Evolutionary conservation across 208 protist species (phyloP).

Genomic region (Crithidia brevicula): DNA sequence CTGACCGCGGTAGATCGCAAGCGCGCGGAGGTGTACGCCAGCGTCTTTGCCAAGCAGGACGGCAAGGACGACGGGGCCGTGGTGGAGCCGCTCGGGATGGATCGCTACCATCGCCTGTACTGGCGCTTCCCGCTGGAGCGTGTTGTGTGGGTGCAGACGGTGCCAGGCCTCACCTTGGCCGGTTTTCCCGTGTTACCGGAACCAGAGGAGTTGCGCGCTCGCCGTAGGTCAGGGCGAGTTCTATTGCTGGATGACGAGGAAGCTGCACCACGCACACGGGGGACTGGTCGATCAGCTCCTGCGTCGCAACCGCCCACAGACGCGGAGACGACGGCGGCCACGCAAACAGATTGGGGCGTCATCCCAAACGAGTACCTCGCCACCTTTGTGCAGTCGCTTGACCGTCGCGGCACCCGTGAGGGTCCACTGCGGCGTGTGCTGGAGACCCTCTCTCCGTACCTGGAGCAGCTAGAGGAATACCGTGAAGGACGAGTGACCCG

Average conservation of each 20-base stretch:
- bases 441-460: conserved; percentile 55
- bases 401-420: conserved; percentile 71
- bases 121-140: conserved; percentile 87
- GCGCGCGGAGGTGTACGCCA: conserved; percentile 40
- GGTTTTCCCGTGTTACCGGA: conserved; percentile 45
- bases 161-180: conserved; percentile 23
- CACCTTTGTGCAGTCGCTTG: conserved; percentile 64
- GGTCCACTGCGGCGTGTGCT: conserved; percentile 53
- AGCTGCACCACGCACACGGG: conserved; percentile 14
- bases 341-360: conserved; percentile 66
- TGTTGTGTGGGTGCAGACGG: conserved; percentile 74
- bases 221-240: not conserved
- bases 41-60: conserved; percentile 45
- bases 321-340: conserved; percentile 1
- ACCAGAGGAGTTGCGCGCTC: conserved; percentile 37
- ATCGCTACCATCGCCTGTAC: conserved; percentile 87
- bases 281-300: not conserved
- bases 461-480: conserved; percentile 40
- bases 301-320: not conserved
- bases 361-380: conserved; percentile 63
- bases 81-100: conserved; percentile 80
- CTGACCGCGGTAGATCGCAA: conserved; percentile 42
- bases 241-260: conserved; percentile 63
- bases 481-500: conserved; percentile 61
- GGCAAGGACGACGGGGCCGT: conserved; percentile 56